Evolutionary conservation across 306 rosid species (phyloP).

Genomic region (Vigna reflexopilosa): DNA sequence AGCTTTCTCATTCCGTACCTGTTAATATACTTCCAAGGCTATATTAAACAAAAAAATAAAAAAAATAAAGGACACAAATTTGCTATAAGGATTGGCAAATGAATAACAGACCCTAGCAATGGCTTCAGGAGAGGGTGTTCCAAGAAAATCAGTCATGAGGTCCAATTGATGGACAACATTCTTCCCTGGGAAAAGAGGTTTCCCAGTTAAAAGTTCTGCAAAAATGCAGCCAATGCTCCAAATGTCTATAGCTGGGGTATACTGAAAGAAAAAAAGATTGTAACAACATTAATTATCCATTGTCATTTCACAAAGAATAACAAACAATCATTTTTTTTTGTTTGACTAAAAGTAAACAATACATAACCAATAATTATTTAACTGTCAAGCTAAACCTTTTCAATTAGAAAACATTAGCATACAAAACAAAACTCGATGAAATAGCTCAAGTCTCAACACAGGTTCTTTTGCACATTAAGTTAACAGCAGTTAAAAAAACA

Average conservation of each 20-base stretch:
- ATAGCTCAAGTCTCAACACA: background rate
- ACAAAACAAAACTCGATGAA: background rate
- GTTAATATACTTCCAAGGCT: constrained; percentile 20
- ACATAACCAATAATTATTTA: background rate
- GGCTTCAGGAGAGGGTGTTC: constrained; percentile 83
- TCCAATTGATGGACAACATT: constrained; percentile 72
- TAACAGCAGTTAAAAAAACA: background rate
- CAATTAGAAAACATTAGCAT: constrained; percentile 3
- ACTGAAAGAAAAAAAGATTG: constrained; percentile 50
- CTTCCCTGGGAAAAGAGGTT: constrained; percentile 92
- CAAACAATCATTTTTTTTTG: background rate
- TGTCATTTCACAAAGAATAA: constrained; percentile 15
- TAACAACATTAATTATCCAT: background rate
- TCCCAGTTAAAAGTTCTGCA: constrained; percentile 89
- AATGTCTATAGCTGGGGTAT: constrained; percentile 91
- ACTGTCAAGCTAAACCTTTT: constrained; percentile 11
- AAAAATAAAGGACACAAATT: background rate
- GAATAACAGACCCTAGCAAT: constrained; percentile 74
- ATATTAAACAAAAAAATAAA: background rate
- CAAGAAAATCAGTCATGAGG: constrained; percentile 67
- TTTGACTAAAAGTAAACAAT: background rate
- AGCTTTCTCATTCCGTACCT: constrained; percentile 92
- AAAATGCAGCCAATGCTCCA: constrained; percentile 98
- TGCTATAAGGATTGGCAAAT: constrained; percentile 13
- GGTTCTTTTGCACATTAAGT: background rate